These are phyloP conservation scores for Ehretia macrophylla DNA, from an alignment of 257 asterid genomes.

Conservation along the genomic window DNA sequence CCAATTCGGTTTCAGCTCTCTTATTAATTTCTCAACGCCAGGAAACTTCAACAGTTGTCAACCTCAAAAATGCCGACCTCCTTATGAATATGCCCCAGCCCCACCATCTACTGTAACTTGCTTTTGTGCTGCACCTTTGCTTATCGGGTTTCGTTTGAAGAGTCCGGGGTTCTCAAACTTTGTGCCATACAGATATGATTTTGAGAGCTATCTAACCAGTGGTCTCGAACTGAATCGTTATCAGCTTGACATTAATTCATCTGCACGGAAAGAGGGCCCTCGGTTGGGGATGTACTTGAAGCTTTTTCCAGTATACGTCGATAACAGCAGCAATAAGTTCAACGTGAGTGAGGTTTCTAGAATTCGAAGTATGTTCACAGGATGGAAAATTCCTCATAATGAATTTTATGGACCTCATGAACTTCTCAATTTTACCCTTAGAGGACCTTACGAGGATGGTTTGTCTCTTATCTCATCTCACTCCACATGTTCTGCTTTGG, in stretches of 20 bases:
- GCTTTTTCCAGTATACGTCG: slow-evolving; percentile 54
- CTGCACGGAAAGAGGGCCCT: slow-evolving; percentile 72
- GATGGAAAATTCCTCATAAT: slow-evolving; percentile 75
- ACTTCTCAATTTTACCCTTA: slow-evolving; percentile 76
- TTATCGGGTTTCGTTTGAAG: slow-evolving; percentile 80
- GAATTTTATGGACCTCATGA: slow-evolving; percentile 84
- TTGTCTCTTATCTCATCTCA: slow-evolving; percentile 15
- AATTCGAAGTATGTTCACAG: slow-evolving; percentile 61
- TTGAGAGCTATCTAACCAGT: slow-evolving; percentile 46
- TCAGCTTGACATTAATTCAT: slow-evolving; percentile 59
- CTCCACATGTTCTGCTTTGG: neutral
- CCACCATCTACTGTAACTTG: slow-evolving; percentile 52
- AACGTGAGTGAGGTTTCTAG: slow-evolving; percentile 61
- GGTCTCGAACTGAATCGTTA: slow-evolving; percentile 53
- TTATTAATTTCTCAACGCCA: slow-evolving; percentile 17
- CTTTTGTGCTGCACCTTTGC: slow-evolving; percentile 77
- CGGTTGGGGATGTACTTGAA: slow-evolving; percentile 73
- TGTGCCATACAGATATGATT: slow-evolving; percentile 43
- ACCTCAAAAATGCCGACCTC: slow-evolving; percentile 54
- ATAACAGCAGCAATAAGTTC: slow-evolving; percentile 28
- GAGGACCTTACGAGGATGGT: slow-evolving; percentile 60
- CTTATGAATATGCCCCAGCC: slow-evolving; percentile 50
- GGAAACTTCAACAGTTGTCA: slow-evolving; percentile 33
- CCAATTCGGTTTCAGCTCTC: no score
- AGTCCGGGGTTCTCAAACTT: slow-evolving; percentile 88